A percentile compares a stretch with the other conserved stretches of the same genome.
Evolutionary conservation across 345 rosid genomes (phyloP).

Genomic region (Lagerstroemia speciosa): DNA sequence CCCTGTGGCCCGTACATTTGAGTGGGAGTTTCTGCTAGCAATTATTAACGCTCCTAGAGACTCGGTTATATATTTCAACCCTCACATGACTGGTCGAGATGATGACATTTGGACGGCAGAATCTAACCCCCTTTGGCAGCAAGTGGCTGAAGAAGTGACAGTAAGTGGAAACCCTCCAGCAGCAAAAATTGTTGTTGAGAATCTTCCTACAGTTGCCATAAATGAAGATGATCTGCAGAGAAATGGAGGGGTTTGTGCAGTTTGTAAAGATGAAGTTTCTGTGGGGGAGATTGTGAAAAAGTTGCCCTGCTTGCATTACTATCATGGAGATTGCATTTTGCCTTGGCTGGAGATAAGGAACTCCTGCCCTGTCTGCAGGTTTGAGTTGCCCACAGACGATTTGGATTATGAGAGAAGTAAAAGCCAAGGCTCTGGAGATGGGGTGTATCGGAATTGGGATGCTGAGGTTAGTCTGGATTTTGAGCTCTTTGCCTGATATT

Average conservation of each 20-base stretch:
- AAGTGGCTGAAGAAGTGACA: slow-evolving; percentile 27
- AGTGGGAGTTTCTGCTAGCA: slow-evolving; percentile 40
- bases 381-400: slow-evolving; percentile 48
- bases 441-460: slow-evolving; percentile 9
- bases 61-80: slow-evolving; percentile 22
- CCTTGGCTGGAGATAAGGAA: slow-evolving; percentile 47
- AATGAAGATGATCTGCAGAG: slow-evolving; percentile 23
- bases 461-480: slow-evolving; percentile 16
- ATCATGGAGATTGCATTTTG: slow-evolving; percentile 40
- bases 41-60: slow-evolving; percentile 26
- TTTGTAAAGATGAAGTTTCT: slow-evolving; percentile 41
- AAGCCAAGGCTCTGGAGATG: slow-evolving; percentile 9
- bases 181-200: slow-evolving; percentile 26
- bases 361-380: slow-evolving; percentile 47
- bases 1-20: slow-evolving; percentile 17
- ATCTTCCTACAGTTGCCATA: slow-evolving; percentile 33
- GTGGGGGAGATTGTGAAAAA: slow-evolving; percentile 29
- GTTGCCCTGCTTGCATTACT: slow-evolving; percentile 43
- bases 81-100: slow-evolving; percentile 21
- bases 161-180: slow-evolving; percentile 37
- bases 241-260: slow-evolving; percentile 29
- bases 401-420: slow-evolving; percentile 31
- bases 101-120: slow-evolving; percentile 15
- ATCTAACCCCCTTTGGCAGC: slow-evolving; percentile 19
- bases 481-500: slow-evolving; percentile 17